Evolutionary conservation across 2,329 filamentous ascomycete genomes (phyloP).

Genomic region (Aaosphaeria arxii): DNA sequence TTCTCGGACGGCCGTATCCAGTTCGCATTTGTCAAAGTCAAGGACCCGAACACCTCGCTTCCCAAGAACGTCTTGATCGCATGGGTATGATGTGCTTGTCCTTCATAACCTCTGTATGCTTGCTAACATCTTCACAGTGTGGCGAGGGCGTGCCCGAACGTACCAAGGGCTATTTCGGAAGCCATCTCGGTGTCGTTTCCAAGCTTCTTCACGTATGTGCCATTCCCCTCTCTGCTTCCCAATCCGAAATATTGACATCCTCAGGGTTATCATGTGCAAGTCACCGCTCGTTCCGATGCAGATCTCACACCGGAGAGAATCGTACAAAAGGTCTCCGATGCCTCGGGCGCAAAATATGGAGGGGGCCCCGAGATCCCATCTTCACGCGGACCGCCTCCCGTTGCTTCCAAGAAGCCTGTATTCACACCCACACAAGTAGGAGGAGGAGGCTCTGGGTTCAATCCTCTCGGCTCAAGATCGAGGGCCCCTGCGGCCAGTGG

Average conservation of each 20-base stretch:
- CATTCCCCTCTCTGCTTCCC: not conserved
- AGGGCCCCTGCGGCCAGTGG: constrained; percentile 53
- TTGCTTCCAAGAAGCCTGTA: constrained; percentile 82
- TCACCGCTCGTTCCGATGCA: constrained; percentile 87
- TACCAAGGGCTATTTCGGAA: constrained; percentile 98
- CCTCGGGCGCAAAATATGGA: constrained; percentile 93
- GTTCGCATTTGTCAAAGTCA: constrained; percentile 95
- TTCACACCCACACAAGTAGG: constrained; percentile 75
- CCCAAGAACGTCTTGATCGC: constrained; percentile 92
- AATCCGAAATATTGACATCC: not conserved
- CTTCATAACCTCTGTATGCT: not conserved
- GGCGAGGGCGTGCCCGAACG: constrained; percentile 97
- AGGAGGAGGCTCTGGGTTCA: constrained; percentile 56
- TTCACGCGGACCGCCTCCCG: constrained; percentile 60
- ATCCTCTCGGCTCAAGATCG: constrained; percentile 66
- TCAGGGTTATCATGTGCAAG: constrained; percentile 91
- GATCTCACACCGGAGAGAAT: constrained; percentile 87
- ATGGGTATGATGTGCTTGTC: constrained; percentile 58
- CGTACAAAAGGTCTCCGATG: constrained; percentile 88
- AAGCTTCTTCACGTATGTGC: constrained; percentile 76
- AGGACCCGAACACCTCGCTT: constrained; percentile 84
- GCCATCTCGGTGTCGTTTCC: constrained; percentile 82
- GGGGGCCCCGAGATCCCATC: constrained; percentile 57
- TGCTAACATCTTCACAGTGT: constrained; percentile 53
- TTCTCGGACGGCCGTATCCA: constrained; percentile 96